A percentile compares a stretch with the other conserved stretches of the same genome.
Conservation (phyloP, 106 monocot genomes). For the Acanthochlamys bracteata region DNA sequence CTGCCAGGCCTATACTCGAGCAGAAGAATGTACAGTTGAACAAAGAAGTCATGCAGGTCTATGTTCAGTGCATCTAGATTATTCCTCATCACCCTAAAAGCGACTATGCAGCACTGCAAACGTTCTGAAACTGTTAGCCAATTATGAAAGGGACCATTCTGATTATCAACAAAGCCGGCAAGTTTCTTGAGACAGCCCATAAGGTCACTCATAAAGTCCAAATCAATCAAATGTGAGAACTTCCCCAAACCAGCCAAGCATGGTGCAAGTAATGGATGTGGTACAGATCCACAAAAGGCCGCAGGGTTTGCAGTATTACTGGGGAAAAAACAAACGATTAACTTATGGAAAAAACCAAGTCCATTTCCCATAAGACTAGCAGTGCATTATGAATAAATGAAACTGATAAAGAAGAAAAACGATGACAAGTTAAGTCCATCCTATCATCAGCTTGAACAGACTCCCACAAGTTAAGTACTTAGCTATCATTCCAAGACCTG, state of each 20-base stretch:
- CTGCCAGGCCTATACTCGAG: conserved; percentile 87
- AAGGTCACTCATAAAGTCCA: conserved; percentile 87
- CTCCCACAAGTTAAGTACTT: no score
- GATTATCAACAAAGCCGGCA: conserved; percentile 33
- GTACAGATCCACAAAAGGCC: conserved; percentile 15
- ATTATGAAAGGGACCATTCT: conserved; percentile 14
- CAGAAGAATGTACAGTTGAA: conserved; percentile 83
- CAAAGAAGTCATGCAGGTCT: conserved; percentile 87
- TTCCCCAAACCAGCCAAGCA: conserved; percentile 86
- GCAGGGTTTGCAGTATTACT: conserved; percentile 21
- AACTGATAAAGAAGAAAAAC: no score
- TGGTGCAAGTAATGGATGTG: conserved; percentile 68
- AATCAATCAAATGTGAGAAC: conserved; percentile 93
- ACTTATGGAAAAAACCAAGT: no score
- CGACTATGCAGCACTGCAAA: conserved; percentile 92
- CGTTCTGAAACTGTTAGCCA: conserved; percentile 69
- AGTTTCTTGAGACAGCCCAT: conserved; percentile 76
- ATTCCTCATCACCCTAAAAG: conserved; percentile 86
- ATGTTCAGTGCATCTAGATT: conserved; percentile 96
- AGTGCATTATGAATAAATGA: no score
- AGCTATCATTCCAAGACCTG: no score
- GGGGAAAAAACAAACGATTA: conserved; percentile 17
- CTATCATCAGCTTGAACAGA: no score
- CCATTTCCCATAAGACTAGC: no score
- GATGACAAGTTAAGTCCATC: no score